Conservation (phyloP, 208 protist species). For the Porcisia deanei region DNA sequence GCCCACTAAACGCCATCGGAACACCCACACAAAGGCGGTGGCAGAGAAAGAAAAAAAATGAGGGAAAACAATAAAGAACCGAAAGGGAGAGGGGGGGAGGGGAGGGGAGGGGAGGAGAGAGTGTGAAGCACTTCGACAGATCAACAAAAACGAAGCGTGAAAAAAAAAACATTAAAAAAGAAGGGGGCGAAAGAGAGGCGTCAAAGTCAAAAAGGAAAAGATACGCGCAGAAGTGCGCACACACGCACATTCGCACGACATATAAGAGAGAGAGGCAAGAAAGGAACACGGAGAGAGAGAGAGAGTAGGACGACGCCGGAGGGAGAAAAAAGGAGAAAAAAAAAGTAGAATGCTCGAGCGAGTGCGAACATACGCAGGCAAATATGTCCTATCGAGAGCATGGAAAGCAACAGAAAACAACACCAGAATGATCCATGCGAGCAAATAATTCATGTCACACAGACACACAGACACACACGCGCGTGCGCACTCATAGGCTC, state of each 20-base stretch:
- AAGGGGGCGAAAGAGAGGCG: not conserved
- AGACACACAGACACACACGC: not conserved
- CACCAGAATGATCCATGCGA: not conserved
- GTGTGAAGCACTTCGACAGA: not conserved
- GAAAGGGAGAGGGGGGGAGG: no score
- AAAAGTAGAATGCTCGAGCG: slow-evolving; percentile 11
- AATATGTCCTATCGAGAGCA: not conserved
- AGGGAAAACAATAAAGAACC: not conserved
- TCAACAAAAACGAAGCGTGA: not conserved
- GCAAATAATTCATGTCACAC: not conserved
- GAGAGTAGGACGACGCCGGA: not conserved
- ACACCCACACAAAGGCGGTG: no score
- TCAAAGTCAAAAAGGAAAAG: slow-evolving; percentile 6
- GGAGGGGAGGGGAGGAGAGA: not conserved
- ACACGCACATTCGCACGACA: not conserved
- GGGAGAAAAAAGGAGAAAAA: not conserved
- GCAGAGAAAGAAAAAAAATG: not conserved
- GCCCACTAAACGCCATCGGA: no score
- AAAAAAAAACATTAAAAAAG: not conserved
- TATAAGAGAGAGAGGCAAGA: not conserved
- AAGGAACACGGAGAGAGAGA: not conserved
- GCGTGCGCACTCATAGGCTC: no score
- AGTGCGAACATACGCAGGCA: not conserved
- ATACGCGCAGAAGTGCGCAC: not conserved
- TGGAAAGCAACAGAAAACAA: not conserved